Evolutionary conservation across 2,329 filamentous ascomycete species (phyloP), one percentile per base, ranked within the genome.

Genomic region (Amylocarpus encephaloides): DNA sequence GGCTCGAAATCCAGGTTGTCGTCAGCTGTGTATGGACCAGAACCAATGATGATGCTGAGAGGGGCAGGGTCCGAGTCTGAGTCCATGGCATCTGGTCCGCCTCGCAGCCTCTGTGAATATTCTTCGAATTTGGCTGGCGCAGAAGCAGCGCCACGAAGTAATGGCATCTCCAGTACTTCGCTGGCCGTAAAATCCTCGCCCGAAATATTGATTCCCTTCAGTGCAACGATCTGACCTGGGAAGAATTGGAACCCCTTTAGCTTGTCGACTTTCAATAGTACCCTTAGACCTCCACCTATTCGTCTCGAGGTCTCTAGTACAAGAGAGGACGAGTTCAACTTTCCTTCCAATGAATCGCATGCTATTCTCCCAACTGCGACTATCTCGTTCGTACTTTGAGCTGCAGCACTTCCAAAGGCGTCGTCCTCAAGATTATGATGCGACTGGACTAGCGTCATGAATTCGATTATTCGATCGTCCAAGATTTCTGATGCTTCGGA

Each of bases 381-480:
- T 33, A 97, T 82, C 62, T 95, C 89, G 18, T 81, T 84, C 1
- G 89, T 94, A 58, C 88, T 88, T 67, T 94, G 86, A 48, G 79
- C 82, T 18, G 88, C 87, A 11, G 93, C 89, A 65, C 88, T 95
- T 43, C 91, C 91, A 66, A 98, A 94, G 0, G 81, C 85, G 15
- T 80, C 78, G 52, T 93, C 85, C 15, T 93, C 87, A 5, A 95
- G 73, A 12, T 79, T 74, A 67, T 95, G 80, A 57, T 90, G 75
- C 49, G 85, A 79, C 68, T 88, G 83, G 5, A 95, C 75, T 1
- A 90, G 68, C n/a, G 74, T 71, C 52, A 82, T 77, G 62, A 96
- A 95, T 55, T 91, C 89, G 61, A 97, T 90, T 71, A 98, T 96
- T 60, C 90, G 79, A 68, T 97, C 92, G 69, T 98, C 93, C 6